Evolutionary conservation across 495 filamentous ascomycete species (phyloP).

Genomic region (Daldinia grandis): DNA sequence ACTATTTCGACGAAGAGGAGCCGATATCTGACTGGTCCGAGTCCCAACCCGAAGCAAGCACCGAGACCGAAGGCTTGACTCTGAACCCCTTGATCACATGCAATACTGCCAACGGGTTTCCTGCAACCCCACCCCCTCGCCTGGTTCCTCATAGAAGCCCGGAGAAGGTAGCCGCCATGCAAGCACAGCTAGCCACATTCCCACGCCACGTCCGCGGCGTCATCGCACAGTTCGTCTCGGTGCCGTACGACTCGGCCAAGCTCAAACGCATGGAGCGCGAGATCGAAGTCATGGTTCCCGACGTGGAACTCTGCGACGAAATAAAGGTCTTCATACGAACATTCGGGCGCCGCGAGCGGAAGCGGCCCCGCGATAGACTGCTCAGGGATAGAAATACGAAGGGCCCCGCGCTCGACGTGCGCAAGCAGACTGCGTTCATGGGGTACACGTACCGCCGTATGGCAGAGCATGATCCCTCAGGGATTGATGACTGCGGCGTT

Average conservation of each 20-base stretch:
- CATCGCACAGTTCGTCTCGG: conserved; percentile 51
- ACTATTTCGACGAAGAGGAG: conserved; percentile 87
- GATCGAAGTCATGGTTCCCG: conserved; percentile 48
- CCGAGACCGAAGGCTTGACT: conserved; percentile 26
- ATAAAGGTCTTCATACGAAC: conserved; percentile 51
- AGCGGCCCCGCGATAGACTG: conserved; percentile 79
- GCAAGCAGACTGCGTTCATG: conserved; percentile 82
- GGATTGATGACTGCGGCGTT: background rate
- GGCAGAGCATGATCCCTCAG: conserved; percentile 21
- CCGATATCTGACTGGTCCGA: conserved; percentile 66
- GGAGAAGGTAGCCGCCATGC: conserved; percentile 41
- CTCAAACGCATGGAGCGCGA: conserved; percentile 56
- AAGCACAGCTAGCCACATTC: conserved; percentile 48
- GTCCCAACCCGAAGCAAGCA: conserved; percentile 42
- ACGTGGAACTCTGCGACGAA: conserved; percentile 44
- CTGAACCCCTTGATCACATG: conserved; percentile 30
- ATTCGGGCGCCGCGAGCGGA: conserved; percentile 65
- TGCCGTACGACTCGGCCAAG: conserved; percentile 54
- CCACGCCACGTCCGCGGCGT: conserved; percentile 50
- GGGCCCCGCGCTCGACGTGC: conserved; percentile 73
- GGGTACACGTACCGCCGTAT: conserved; percentile 84
- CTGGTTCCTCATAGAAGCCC: conserved; percentile 22
- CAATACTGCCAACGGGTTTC: conserved; percentile 17
- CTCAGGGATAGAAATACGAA: conserved; percentile 73
- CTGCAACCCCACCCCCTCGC: background rate